Conservation (phyloP, 164 flowering plant genomes). For the Saururus chinensis region DNA sequence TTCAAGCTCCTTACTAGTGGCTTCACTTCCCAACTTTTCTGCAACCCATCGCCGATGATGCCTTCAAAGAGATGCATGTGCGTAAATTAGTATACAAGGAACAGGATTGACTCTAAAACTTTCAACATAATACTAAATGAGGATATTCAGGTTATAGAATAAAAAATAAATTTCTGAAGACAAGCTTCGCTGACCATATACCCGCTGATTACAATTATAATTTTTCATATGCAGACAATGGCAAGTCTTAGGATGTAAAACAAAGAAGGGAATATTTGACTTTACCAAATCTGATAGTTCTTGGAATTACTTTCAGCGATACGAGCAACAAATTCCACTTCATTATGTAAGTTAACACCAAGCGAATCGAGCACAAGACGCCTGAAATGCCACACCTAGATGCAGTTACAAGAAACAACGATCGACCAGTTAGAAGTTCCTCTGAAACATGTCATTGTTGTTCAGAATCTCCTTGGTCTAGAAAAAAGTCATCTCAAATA, state of each 20-base stretch:
- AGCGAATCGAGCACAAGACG: conserved; percentile 67
- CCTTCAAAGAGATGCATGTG: conserved; percentile 32
- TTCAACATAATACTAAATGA: too few species aligned
- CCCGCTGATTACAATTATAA: too few species aligned
- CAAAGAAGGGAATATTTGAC: neutral
- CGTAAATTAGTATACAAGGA: too few species aligned
- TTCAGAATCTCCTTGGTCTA: too few species aligned
- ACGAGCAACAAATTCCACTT: conserved; percentile 47
- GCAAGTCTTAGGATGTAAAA: too few species aligned
- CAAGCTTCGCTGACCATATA: too few species aligned
- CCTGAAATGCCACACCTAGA: conserved; percentile 96
- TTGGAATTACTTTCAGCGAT: conserved; percentile 59
- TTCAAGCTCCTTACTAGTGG: conserved; percentile 45
- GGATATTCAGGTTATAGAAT: too few species aligned
- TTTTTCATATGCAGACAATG: too few species aligned
- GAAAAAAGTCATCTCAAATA: too few species aligned
- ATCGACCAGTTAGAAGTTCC: neutral
- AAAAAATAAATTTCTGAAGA: too few species aligned
- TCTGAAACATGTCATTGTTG: neutral
- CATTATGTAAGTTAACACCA: conserved; percentile 43
- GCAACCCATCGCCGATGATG: conserved; percentile 97
- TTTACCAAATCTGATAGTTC: conserved; percentile 93
- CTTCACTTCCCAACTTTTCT: conserved; percentile 69
- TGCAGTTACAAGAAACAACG: neutral
- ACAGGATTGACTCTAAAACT: too few species aligned